Evolutionary conservation across 257 asterid genomes (phyloP).

Genomic region (Fraxinus americana): DNA sequence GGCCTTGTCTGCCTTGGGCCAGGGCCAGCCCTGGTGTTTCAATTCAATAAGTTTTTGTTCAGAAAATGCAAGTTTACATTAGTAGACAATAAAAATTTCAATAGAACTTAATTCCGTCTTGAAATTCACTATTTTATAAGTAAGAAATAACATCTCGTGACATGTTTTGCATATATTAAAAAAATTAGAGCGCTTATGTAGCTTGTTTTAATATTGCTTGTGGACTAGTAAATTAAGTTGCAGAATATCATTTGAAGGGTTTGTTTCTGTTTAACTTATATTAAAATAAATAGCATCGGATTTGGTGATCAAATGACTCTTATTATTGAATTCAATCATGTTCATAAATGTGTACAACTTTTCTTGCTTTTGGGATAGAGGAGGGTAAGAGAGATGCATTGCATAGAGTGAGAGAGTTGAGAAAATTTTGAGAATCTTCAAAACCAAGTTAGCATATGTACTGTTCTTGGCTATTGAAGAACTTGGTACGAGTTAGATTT

Average conservation of each 20-base stretch:
- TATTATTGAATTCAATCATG: not conserved
- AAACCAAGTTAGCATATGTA: not conserved
- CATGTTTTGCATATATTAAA: not conserved
- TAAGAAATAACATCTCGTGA: not conserved
- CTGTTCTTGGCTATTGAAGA: not conserved
- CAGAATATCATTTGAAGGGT: too few relatives aligned
- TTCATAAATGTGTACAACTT: not conserved
- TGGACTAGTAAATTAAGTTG: too few relatives aligned
- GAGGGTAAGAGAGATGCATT: not conserved
- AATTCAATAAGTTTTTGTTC: too few relatives aligned
- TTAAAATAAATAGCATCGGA: too few relatives aligned
- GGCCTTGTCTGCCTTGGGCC: too few relatives aligned
- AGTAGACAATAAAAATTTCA: too few relatives aligned
- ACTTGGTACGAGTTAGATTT: constrained; percentile 19
- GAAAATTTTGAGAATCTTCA: not conserved
- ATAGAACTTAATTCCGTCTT: not conserved
- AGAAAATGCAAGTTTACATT: too few relatives aligned
- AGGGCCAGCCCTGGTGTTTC: too few relatives aligned
- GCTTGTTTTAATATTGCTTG: too few relatives aligned
- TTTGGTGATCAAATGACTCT: too few relatives aligned
- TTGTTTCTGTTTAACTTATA: too few relatives aligned
- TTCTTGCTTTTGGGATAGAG: not conserved
- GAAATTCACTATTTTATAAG: not conserved
- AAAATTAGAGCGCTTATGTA: not conserved
- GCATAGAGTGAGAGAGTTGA: not conserved